Conservation (phyloP, 352 stramenopile species). For the Globisporangium cystogenes region DNA sequence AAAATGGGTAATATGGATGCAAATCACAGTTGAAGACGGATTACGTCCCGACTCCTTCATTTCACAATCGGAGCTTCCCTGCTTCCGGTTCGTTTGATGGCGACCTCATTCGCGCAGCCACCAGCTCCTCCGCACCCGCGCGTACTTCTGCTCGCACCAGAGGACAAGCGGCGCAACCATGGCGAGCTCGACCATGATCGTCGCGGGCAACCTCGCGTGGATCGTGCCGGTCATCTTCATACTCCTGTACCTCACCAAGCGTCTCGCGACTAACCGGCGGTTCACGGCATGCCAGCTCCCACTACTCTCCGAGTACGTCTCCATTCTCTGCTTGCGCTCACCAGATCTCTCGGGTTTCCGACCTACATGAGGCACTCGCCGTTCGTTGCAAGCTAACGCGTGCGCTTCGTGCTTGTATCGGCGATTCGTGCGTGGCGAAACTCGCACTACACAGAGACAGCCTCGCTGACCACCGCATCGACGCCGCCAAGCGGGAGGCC, state of each 20-base stretch:
- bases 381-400: background rate
- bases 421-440: no score
- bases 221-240: constrained; percentile 5
- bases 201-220: constrained; percentile 9
- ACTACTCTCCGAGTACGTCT: constrained; percentile 11
- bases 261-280: constrained; percentile 8
- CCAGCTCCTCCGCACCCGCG: background rate
- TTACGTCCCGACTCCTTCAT: background rate
- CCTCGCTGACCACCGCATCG: constrained; percentile 9
- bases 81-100: no score
- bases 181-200: background rate
- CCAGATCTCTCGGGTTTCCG: background rate
- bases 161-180: background rate
- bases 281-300: constrained; percentile 7
- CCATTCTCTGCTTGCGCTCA: background rate
- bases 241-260: constrained; percentile 10
- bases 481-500: constrained; percentile 15
- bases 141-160: no score
- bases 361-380: background rate
- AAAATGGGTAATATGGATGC: background rate
- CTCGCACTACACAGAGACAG: background rate
- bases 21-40: background rate
- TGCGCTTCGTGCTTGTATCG: background rate
- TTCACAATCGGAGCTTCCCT: background rate
- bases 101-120: background rate